Evolutionary conservation across 768 basidiomycete genomes (phyloP), one percentile per base, ranked within the genome.

Genomic region (Ramaria sp.): DNA sequence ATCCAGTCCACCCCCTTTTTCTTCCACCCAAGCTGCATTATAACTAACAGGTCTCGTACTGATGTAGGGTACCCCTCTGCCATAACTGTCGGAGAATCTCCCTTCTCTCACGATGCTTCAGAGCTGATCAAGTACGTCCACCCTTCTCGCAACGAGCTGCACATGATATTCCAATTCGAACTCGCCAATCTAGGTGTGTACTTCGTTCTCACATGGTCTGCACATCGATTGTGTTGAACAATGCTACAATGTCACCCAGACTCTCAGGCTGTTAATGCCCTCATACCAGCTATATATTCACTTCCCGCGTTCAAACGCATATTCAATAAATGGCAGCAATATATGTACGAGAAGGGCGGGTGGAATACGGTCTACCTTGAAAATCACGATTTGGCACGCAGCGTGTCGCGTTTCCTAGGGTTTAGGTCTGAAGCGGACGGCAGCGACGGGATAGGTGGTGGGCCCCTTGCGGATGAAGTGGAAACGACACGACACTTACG

Each of bases 291-390:
- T 49, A 63, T 70, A 7, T 86, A 83, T 81, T 75, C 70, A 39
- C 63, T 88, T 17, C 52, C 71, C 4, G 76, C 81, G 13, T 67
- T 86, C 41, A 81, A 77, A 62, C 69, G 71, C 22, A 60, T 73
- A 46, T 62, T 73, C 27, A 60, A 60, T 43, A 63, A 65, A 39
- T 88, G 84, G 84, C 83, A 86, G 62, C 70, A 61, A 19, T 78
- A 73, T 61, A 77, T 79, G 66, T 73, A 79, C 5, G 73, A 77
- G 9, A 73, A 78, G 47, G 82, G 81, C 0, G 86, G 77, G 56
- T 86, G 86, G 85, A 85, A 85, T 62, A 68, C 82, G n/a, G 67
- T 78, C 7, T 84, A 75, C 68, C 77, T 83, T 43, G 84, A 86
- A 68, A 85, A 87, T 65, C 85, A 86, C 65, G 85, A 88, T 67